phyloP scores from a whole-genome alignment of 371 early-diverging fungal genomes.

The Haplosporangium sp. region DNA sequence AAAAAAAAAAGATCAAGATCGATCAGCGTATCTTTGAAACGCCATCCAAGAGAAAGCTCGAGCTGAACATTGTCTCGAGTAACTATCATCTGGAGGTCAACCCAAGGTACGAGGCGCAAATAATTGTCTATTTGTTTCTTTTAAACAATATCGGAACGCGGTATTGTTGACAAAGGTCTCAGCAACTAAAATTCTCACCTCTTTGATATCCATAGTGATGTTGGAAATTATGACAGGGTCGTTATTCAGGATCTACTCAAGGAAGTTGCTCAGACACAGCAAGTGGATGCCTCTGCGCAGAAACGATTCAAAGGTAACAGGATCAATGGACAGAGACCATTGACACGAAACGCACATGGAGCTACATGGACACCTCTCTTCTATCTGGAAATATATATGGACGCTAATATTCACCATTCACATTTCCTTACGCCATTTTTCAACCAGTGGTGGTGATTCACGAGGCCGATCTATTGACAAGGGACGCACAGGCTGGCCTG shows the following conservation, averaged over 20 bases:
- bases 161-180: background rate
- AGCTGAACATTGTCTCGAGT: slow-evolving; percentile 87
- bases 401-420: background rate
- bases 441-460: slow-evolving; percentile 90
- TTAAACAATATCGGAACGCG: too few relatives aligned
- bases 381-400: background rate
- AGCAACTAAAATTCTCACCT: background rate
- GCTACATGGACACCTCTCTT: background rate
- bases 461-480: slow-evolving; percentile 94
- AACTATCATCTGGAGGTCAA: slow-evolving; percentile 95
- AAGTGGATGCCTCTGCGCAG: slow-evolving; percentile 84
- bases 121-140: slow-evolving; percentile 21
- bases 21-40: slow-evolving; percentile 88
- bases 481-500: slow-evolving; percentile 98
- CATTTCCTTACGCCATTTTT: too few relatives aligned
- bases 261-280: slow-evolving; percentile 98
- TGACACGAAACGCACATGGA: background rate
- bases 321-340: background rate
- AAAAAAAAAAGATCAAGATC: slow-evolving; percentile 78
- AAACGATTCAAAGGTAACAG: slow-evolving; percentile 86
- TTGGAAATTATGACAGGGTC: slow-evolving; percentile 95
- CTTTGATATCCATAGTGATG: slow-evolving; percentile 71
- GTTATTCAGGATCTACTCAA: slow-evolving; percentile 98
- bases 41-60: slow-evolving; percentile 85
- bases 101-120: slow-evolving; percentile 73